These are phyloP conservation scores for Phytopythium kandeliae DNA, from an alignment of 352 stramenopile species.

Conservation along the genomic window DNA sequence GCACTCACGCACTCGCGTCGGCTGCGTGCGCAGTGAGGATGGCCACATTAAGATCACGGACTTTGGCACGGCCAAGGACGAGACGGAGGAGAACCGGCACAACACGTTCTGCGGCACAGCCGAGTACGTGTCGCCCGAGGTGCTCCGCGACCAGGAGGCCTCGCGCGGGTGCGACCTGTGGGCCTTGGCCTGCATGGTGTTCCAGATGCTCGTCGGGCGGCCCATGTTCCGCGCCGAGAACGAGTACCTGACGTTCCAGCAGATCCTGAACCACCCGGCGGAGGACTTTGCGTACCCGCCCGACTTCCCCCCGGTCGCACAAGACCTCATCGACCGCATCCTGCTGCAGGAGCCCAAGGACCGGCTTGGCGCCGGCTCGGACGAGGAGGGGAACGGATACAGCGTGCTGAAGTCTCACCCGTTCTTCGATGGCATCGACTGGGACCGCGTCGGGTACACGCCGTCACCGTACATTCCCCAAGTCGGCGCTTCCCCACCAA, in stretches of 20 bases:
- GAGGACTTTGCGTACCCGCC: slow-evolving; percentile 73
- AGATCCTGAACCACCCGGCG: slow-evolving; percentile 81
- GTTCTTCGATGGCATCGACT: slow-evolving; percentile 83
- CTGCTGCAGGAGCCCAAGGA: slow-evolving; percentile 66
- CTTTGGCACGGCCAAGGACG: slow-evolving; percentile 85
- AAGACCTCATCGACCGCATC: slow-evolving; percentile 75
- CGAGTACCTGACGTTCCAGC: slow-evolving; percentile 90
- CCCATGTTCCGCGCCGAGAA: slow-evolving; percentile 87
- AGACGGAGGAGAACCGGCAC: slow-evolving; percentile 71
- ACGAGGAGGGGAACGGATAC: slow-evolving; percentile 79
- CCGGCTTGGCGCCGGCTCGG: slow-evolving; percentile 61
- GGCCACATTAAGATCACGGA: slow-evolving; percentile 90
- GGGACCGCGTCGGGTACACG: slow-evolving; percentile 42
- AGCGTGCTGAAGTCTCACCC: slow-evolving; percentile 60
- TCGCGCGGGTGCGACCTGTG: slow-evolving; percentile 86
- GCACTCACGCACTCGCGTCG: no score
- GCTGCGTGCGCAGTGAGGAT: slow-evolving; percentile 27
- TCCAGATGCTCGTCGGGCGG: slow-evolving; percentile 81
- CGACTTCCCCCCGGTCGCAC: slow-evolving; percentile 48
- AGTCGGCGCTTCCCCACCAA: slow-evolving; percentile 48
- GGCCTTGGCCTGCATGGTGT: slow-evolving; percentile 90
- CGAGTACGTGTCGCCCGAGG: slow-evolving; percentile 90
- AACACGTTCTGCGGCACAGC: slow-evolving; percentile 91
- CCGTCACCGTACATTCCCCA: slow-evolving; percentile 59
- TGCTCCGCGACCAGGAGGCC: slow-evolving; percentile 79